phyloP scores from a whole-genome alignment of 2,329 filamentous ascomycete species.

The Epichloe gansuensis region DNA sequence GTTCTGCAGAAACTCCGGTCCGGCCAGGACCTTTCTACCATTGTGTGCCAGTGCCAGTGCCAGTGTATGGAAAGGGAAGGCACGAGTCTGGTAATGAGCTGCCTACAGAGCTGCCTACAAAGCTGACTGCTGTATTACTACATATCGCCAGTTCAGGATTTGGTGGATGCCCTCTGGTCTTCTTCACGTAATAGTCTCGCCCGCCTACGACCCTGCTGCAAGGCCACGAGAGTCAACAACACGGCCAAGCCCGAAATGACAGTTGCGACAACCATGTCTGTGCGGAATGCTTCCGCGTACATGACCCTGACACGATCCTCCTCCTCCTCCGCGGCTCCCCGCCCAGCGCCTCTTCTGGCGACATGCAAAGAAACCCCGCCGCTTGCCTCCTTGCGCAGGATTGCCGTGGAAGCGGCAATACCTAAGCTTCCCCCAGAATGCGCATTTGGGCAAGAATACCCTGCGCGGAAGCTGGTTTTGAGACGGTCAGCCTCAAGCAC shows the following conservation, averaged over 20 bases:
- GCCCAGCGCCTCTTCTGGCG: conserved; percentile 13
- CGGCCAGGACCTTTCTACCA: too few relatives aligned
- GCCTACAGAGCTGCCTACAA: too few relatives aligned
- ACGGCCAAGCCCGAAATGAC: conserved; percentile 28
- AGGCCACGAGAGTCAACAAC: conserved; percentile 21
- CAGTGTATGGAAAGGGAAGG: too few relatives aligned
- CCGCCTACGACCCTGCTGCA: neutral
- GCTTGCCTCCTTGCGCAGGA: conserved; percentile 23
- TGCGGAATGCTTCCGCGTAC: conserved; percentile 32
- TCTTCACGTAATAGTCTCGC: neutral
- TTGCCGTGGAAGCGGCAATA: conserved; percentile 38
- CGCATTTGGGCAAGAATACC: conserved; percentile 39
- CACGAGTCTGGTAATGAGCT: conserved; percentile 1
- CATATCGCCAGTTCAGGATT: neutral
- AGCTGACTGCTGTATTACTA: too few relatives aligned
- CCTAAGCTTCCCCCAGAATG: conserved; percentile 43
- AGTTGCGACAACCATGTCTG: conserved; percentile 35
- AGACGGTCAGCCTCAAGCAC: neutral
- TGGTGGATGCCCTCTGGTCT: neutral
- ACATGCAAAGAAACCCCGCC: neutral
- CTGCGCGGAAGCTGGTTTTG: conserved; percentile 33
- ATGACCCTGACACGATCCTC: conserved; percentile 19
- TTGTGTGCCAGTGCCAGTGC: too few relatives aligned
- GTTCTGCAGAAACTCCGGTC: too few relatives aligned
- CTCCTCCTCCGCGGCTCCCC: conserved; percentile 15